These are phyloP conservation scores for Salvia miltiorrhiza DNA, from an alignment of 257 asterid species.

Conservation along the genomic window DNA sequence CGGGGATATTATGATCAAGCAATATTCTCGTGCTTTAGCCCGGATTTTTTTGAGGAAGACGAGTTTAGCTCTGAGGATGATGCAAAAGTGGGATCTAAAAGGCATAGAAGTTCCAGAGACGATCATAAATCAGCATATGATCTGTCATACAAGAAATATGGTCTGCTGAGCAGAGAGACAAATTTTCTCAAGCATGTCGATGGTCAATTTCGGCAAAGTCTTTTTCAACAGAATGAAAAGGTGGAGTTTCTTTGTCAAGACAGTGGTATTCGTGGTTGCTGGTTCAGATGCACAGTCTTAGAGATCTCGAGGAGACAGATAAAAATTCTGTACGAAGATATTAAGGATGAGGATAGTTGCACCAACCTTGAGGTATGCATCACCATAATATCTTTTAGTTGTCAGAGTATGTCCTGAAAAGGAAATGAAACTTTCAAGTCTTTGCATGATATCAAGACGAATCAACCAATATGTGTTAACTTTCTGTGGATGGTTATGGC, in stretches of 20 bases:
- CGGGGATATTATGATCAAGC: constrained; percentile 81
- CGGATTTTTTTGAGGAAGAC: constrained; percentile 88
- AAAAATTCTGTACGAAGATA: constrained; percentile 66
- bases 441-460: not conserved
- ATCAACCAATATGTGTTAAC: not conserved
- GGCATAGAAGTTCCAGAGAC: constrained; percentile 57
- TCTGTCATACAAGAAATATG: constrained; percentile 43
- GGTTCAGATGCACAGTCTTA: constrained; percentile 80
- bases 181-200: constrained; percentile 46
- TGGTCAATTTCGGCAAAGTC: constrained; percentile 30
- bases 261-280: constrained; percentile 98
- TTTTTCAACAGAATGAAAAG: constrained; percentile 53
- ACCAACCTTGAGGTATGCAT: constrained; percentile 69
- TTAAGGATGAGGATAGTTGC: constrained; percentile 67
- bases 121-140: constrained; percentile 44
- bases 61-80: constrained; percentile 72
- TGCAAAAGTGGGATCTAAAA: constrained; percentile 65
- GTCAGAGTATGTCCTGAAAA: not conserved
- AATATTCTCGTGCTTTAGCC: constrained; percentile 85
- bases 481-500: not conserved
- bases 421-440: not conserved
- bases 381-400: not conserved
- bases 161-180: constrained; percentile 33
- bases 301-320: constrained; percentile 66
- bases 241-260: constrained; percentile 88